Evolutionary conservation across 139 green algal species (phyloP).

Genomic region (Chlamydomonas eustigma): DNA sequence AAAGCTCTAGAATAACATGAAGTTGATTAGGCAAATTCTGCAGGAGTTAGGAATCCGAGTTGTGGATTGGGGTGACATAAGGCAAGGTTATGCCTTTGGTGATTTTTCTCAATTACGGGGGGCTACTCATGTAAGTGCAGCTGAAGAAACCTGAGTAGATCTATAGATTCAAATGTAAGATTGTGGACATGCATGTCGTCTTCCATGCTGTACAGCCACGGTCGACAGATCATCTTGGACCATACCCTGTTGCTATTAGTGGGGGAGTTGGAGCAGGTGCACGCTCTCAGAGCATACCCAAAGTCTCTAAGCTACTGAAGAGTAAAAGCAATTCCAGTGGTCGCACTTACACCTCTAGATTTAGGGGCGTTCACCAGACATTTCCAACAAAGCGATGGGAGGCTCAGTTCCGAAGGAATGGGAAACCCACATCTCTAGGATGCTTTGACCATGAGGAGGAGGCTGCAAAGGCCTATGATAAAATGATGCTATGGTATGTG

Average conservation of each 20-base stretch:
- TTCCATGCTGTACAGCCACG: background rate
- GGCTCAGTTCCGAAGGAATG: constrained; percentile 81
- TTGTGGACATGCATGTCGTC: background rate
- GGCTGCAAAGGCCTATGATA: constrained; percentile 83
- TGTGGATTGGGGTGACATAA: constrained; percentile 3
- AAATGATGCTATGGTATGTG: constrained; percentile 94
- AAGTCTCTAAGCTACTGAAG: background rate
- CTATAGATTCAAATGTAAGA: background rate
- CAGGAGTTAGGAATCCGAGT: background rate
- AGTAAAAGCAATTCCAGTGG: constrained; percentile 38
- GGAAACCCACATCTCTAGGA: constrained; percentile 73
- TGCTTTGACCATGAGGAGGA: constrained; percentile 85
- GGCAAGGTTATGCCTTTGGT: background rate
- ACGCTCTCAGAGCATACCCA: background rate
- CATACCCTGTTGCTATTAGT: background rate
- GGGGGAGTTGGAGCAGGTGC: background rate
- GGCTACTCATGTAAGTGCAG: background rate
- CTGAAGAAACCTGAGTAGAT: background rate
- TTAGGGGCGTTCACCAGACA: constrained; percentile 85
- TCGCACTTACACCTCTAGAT: constrained; percentile 77
- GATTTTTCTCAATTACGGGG: background rate
- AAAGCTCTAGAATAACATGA: no score
- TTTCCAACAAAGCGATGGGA: constrained; percentile 88
- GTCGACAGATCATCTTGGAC: background rate
- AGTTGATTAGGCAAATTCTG: background rate